A percentile compares a stretch with the other conserved stretches of the same genome.
These are phyloP conservation scores for Hemerocallis citrina DNA, from an alignment of 106 monocot species.

Conservation along the genomic window DNA sequence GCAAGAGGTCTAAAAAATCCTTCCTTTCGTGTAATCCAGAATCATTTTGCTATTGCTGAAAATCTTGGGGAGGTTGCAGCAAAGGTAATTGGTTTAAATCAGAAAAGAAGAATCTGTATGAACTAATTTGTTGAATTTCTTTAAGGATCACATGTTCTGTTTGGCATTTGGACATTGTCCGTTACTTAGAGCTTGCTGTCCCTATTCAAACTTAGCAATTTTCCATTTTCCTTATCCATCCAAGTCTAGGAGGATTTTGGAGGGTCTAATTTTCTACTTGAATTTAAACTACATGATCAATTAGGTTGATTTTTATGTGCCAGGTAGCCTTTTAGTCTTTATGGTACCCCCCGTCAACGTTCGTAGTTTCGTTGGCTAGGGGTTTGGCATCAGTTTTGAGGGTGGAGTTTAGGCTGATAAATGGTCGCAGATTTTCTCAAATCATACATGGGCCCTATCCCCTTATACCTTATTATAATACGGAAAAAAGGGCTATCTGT, in stretches of 20 bases:
- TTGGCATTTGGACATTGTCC: not conserved
- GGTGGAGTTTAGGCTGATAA: too few species aligned
- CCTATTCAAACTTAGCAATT: too few species aligned
- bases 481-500: too few species aligned
- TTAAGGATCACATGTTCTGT: not conserved
- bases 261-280: not conserved
- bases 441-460: too few species aligned
- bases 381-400: too few species aligned
- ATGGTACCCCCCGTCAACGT: too few species aligned
- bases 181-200: not conserved
- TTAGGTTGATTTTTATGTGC: too few species aligned
- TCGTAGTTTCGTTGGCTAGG: too few species aligned
- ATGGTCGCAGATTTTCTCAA: too few species aligned
- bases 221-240: not conserved
- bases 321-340: too few species aligned
- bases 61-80: slow-evolving; percentile 97
- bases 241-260: not conserved
- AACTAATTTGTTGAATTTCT: not conserved
- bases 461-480: too few species aligned
- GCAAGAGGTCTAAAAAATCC: slow-evolving; percentile 87
- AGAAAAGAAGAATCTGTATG: not conserved
- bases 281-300: not conserved
- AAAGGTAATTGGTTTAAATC: slow-evolving; percentile 45
- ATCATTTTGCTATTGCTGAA: slow-evolving; percentile 74
- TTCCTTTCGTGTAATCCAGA: slow-evolving; percentile 95